A percentile compares a stretch with the other conserved stretches of the same genome.
Conservation (phyloP, 257 asterid species). For the Nemophila menziesii region DNA sequence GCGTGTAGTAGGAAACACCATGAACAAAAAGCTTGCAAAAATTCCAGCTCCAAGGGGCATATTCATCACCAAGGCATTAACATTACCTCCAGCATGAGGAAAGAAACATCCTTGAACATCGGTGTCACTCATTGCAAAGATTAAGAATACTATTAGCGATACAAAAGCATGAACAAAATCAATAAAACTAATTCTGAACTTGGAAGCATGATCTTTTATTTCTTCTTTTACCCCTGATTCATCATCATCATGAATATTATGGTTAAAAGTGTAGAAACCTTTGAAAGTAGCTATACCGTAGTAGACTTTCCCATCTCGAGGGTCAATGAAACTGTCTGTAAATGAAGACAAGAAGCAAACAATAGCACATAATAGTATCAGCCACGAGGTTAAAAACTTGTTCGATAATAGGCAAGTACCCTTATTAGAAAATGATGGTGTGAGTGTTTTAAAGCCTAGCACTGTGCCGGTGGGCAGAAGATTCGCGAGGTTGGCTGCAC, state of each 20-base stretch:
- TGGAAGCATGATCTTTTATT: conserved; percentile 11
- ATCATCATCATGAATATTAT: neutral
- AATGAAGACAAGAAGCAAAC: conserved; percentile 42
- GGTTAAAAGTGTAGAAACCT: conserved; percentile 39
- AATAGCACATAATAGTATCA: conserved; percentile 25
- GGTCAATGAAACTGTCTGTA: conserved; percentile 41
- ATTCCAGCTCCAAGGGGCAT: conserved; percentile 46
- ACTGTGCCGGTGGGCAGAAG: conserved; percentile 69
- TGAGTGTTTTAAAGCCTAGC: conserved; percentile 40
- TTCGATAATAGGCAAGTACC: conserved; percentile 37
- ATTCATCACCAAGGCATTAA: conserved; percentile 38
- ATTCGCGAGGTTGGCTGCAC: conserved; percentile 51
- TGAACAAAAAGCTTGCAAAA: conserved; percentile 44
- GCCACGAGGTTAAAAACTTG: conserved; percentile 22
- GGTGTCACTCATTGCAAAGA: conserved; percentile 36
- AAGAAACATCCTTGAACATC: conserved; percentile 45
- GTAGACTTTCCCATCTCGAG: conserved; percentile 23
- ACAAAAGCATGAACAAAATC: conserved; percentile 43
- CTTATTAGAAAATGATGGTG: conserved; percentile 45
- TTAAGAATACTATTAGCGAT: conserved; percentile 40
- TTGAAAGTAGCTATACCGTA: conserved; percentile 43
- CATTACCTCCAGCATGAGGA: conserved; percentile 19
- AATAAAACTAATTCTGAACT: conserved; percentile 22
- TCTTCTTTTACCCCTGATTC: conserved; percentile 1
- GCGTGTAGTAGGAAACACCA: conserved; percentile 45